Evolutionary conservation across 164 flowering plant genomes (phyloP).

Genomic region (Vitis rotundifolia): DNA sequence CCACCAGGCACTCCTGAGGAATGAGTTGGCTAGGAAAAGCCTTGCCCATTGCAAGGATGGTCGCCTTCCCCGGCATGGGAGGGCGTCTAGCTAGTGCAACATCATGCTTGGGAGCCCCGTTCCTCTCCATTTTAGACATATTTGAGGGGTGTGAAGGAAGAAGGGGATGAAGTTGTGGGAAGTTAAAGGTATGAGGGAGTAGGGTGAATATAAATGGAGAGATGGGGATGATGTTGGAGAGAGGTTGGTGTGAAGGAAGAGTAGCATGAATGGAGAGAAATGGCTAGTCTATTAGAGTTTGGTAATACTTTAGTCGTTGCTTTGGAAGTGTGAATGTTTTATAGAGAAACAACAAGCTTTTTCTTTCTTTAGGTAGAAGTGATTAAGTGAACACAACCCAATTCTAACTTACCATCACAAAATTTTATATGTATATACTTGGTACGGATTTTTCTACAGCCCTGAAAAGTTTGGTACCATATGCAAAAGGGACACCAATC

Average conservation of each 20-base stretch:
- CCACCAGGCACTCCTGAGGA: slow-evolving; percentile 63
- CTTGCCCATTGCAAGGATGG: slow-evolving; percentile 61
- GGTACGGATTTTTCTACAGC: too few relatives aligned
- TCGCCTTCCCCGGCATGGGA: slow-evolving; percentile 55
- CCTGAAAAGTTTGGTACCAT: too few relatives aligned
- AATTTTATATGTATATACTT: too few relatives aligned
- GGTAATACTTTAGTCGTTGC: slow-evolving; percentile 15
- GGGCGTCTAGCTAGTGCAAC: slow-evolving; percentile 12
- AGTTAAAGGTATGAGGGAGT: not conserved
- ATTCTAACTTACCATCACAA: slow-evolving; percentile 3
- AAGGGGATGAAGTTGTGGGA: not conserved
- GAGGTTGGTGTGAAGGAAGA: slow-evolving; percentile 37
- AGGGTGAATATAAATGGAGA: slow-evolving; percentile 19
- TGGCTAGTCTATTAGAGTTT: slow-evolving; percentile 5
- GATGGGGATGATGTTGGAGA: slow-evolving; percentile 28
- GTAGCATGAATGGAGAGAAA: slow-evolving; percentile 25
- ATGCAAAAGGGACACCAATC: too few relatives aligned
- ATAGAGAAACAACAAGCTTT: not conserved
- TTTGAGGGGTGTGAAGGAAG: not conserved
- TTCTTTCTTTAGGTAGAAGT: not conserved
- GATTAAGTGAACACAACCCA: not conserved
- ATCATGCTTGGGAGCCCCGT: not conserved
- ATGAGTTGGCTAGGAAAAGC: slow-evolving; percentile 63
- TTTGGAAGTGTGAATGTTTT: slow-evolving; percentile 9
- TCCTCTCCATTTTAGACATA: too few relatives aligned